Evolutionary conservation across 139 green algal genomes (phyloP), one percentile per base, ranked within the genome.

Genomic region (Pseudopediastrum boryanum): DNA sequence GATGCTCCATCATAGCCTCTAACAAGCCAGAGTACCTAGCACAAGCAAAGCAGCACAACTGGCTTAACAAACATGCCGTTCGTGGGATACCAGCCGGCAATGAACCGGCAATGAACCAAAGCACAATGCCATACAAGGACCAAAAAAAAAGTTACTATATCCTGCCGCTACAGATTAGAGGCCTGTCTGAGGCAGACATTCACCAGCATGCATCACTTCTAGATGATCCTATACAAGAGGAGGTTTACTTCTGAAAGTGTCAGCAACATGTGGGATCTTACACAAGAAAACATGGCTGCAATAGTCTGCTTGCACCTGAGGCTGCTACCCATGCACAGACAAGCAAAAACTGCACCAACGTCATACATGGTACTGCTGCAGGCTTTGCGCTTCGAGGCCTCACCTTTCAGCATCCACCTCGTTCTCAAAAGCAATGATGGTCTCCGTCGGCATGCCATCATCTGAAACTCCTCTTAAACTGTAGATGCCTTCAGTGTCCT

Each of bases 401-500:
- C 74, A 95, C 86, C 89, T 61, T 29, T 83, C n/a, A 10, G 93
- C 93, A 52, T 97, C 93, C 36, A 93, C 85, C 67, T 89, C 77
- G 13, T 52, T 70, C 73, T 92, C 87, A 85, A 97, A 97, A 0
- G 89, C 92, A 52, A 97, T 89, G 61, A 97, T 95, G 12, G 93
- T 97, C 85, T 97, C 93, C 19, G 90, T 76, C 1, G 89, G 92
- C 43, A 94, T 50, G 5, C 82, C 87, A 42, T 94, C 90, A 4
- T 78, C 80, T 44, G 63, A 64, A 42, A 81, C 75, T 5, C 80
- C 83, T 0, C 91, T 74, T 52, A 97, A 75, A 1, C 86, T 92
- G 88, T 97, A 97, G 71, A 97, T 97, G 61, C 93, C 93, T 61
- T 97, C 93, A 3, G 88, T 91, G 23, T 94, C 92, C 1, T 81